A percentile compares a stretch with the other conserved stretches of the same genome.
Conservation (phyloP, 1,284 basidiomycete species). For the Trametes polyzona region DNA sequence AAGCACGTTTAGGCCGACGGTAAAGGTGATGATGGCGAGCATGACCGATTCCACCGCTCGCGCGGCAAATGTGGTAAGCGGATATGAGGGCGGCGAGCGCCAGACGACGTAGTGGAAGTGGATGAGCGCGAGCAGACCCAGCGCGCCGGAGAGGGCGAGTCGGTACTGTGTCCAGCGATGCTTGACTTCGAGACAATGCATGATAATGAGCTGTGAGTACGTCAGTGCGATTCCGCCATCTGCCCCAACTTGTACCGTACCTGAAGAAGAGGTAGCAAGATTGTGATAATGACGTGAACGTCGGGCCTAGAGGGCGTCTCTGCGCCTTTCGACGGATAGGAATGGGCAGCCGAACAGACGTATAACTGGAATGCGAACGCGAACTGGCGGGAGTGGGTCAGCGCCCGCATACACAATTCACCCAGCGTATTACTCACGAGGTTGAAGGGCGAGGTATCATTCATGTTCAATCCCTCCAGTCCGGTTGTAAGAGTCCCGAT, state of each 20-base stretch:
- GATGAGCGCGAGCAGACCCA: slow-evolving; percentile 57
- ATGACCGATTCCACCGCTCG: slow-evolving; percentile 70
- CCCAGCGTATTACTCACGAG: slow-evolving; percentile 57
- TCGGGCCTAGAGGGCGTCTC: slow-evolving; percentile 63
- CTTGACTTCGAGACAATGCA: slow-evolving; percentile 65
- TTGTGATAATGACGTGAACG: slow-evolving; percentile 66
- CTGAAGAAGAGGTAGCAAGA: slow-evolving; percentile 71
- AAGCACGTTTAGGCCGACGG: slow-evolving; percentile 58
- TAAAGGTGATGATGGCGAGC: slow-evolving; percentile 55
- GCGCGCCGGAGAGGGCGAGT: slow-evolving; percentile 65
- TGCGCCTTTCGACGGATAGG: slow-evolving; percentile 49
- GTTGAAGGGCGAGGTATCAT: slow-evolving; percentile 65
- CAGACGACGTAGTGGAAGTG: slow-evolving; percentile 71
- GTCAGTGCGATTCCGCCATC: neutral
- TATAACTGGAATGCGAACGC: slow-evolving; percentile 76
- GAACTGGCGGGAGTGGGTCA: slow-evolving; percentile 45
- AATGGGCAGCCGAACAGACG: slow-evolving; percentile 67
- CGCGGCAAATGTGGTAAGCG: slow-evolving; percentile 72
- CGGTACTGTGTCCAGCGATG: slow-evolving; percentile 64
- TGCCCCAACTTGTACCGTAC: slow-evolving; percentile 35
- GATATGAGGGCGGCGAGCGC: slow-evolving; percentile 54
- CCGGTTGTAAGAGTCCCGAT: slow-evolving; percentile 68
- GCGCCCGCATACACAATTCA: too few species aligned
- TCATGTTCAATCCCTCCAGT: slow-evolving; percentile 59
- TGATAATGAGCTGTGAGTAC: slow-evolving; percentile 53